Base-by-base conservation (phyloP, 148 eudicot genomes). In the Polygonum aviculare region DNA sequence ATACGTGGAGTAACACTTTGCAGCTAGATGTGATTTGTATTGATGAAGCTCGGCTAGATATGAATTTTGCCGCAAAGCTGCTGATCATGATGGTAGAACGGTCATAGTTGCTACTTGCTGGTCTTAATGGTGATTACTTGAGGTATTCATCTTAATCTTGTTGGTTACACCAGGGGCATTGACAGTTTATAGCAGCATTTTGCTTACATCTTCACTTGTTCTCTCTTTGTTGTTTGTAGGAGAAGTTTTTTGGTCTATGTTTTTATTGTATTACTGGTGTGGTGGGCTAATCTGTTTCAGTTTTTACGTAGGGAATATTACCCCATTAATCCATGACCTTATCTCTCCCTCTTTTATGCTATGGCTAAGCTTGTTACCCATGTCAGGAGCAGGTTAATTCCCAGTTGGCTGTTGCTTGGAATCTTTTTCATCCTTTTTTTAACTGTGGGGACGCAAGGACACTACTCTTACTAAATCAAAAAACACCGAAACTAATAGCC, bases 11-110 rank as follows among this genome's bases (percentile, higher is more conserved):
- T 69, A 16, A 8, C 9, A 16, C 33, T 9, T 72, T 72, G 75
- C 90, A 93, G 98, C 80, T 91, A 60, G 93, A 93, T 57, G 98
- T 93, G 82, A 93, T 93, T 76, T 94, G 98, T 73, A 93, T 93
- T 71, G 98, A 93, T 74, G 98, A 93, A 86, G 98, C 98, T 69
- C 98, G 91, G 78, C 91, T 93, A 38, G 98, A 91, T 87, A 93
- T 69, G 94, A 89, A 77, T 93, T 93, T 81, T 93, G 96, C 81
- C 80, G 80, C 33, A 86, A 79, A 79, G 96, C 92, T 82, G 96
- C 98, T 78, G 98, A 93, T 78, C 85, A 79, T 74, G 98, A 93
- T 80, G 96, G 98, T 73, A 93, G 91, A 78, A 93, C 89, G 74
- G 79, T 93, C 52, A 89, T 93, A 75, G 91, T 93, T 78, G 96